These are phyloP conservation scores for Wallemia mellicola DNA, from an alignment of 1,284 basidiomycete species.

Conservation along the genomic window DNA sequence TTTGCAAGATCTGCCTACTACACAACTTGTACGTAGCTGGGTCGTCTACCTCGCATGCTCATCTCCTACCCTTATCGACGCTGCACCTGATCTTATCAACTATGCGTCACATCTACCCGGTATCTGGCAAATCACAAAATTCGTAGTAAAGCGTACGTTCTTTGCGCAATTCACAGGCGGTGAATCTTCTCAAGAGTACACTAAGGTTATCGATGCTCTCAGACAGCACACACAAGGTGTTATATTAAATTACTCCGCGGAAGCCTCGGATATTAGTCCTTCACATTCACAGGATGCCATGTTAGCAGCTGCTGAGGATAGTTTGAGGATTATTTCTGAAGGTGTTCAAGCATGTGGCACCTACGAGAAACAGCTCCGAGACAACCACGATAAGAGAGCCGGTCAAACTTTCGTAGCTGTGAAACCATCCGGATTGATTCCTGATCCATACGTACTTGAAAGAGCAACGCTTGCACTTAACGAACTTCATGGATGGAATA, in stretches of 20 bases:
- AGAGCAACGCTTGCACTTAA: constrained; percentile 8
- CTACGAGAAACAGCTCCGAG: not conserved
- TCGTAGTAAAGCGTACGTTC: constrained; percentile 10
- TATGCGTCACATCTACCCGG: not conserved
- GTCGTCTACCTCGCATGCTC: constrained; percentile 9
- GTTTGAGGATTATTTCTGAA: not conserved
- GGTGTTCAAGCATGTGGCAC: constrained; percentile 3
- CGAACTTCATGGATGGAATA: constrained; percentile 2
- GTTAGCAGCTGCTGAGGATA: not conserved
- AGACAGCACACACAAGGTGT: constrained; percentile 4
- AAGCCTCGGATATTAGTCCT: constrained; percentile 7
- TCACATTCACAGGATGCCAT: constrained; percentile 1
- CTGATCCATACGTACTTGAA: constrained; percentile 8
- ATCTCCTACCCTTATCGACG: constrained; percentile 6
- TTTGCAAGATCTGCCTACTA: constrained; percentile 3
- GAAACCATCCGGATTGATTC: constrained; percentile 8
- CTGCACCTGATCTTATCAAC: constrained; percentile 7
- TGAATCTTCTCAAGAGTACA: constrained; percentile 7
- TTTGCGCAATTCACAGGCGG: constrained; percentile 10
- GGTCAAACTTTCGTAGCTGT: not conserved
- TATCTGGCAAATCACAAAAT: not conserved
- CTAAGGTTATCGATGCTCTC: constrained; percentile 6
- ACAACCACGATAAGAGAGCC: not conserved
- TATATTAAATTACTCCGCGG: constrained; percentile 11
- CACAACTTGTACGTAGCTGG: constrained; percentile 8